Conservation (phyloP, 306 rosid genomes). For the Delonix regia region DNA sequence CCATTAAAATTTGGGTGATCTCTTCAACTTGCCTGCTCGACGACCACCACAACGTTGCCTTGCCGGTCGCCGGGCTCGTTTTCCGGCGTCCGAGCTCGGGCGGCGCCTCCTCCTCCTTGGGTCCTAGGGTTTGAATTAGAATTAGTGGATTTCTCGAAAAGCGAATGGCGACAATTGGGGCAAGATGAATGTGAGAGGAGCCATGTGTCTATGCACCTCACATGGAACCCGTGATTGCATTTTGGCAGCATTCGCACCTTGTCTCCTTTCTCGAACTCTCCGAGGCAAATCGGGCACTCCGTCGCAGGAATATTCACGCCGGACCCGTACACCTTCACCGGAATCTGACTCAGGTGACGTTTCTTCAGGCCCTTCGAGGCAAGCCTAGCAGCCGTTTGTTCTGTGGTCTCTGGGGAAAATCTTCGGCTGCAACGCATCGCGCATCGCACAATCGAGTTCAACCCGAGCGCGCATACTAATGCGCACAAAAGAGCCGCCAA, state of each 20-base stretch:
- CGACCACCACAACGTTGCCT: constrained; percentile 34
- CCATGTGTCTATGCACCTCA: constrained; percentile 87
- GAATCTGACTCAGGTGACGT: constrained; percentile 59
- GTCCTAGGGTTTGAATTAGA: background rate
- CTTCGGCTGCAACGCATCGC: constrained; percentile 56
- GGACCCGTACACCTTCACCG: constrained; percentile 65
- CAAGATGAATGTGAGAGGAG: constrained; percentile 79
- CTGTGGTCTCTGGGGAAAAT: constrained; percentile 45
- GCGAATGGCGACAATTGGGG: constrained; percentile 77
- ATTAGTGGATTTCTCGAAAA: constrained; percentile 39
- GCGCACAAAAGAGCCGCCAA: constrained; percentile 79
- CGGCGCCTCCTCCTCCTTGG: background rate
- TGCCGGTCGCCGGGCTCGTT: constrained; percentile 34
- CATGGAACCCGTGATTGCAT: constrained; percentile 87
- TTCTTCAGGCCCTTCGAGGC: constrained; percentile 63
- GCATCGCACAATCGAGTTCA: constrained; percentile 76
- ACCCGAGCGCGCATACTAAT: constrained; percentile 64
- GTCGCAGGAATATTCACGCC: constrained; percentile 57
- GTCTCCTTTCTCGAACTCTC: constrained; percentile 78
- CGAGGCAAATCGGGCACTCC: constrained; percentile 85
- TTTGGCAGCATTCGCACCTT: constrained; percentile 67
- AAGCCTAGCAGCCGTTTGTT: constrained; percentile 44
- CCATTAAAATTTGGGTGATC: background rate
- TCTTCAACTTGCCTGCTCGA: constrained; percentile 41
- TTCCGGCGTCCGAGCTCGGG: constrained; percentile 13